phyloP scores from a whole-genome alignment of 2,329 filamentous ascomycete species.

The Ophiostoma montium region DNA sequence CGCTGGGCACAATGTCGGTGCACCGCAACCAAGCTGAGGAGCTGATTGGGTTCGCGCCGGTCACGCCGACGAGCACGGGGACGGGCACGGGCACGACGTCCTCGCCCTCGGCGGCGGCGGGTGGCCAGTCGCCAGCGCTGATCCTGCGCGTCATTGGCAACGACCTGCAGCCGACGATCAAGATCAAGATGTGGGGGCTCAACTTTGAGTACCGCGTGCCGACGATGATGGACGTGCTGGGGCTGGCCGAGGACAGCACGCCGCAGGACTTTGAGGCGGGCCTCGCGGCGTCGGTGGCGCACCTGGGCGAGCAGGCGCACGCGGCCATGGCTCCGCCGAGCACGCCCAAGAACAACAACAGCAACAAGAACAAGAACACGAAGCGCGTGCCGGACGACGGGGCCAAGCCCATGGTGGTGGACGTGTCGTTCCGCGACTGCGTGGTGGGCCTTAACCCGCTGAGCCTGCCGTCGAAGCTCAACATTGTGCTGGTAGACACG shows the following conservation, averaged over 20 bases:
- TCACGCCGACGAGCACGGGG: no score
- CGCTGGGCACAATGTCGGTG: slow-evolving; percentile 48
- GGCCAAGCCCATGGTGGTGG: slow-evolving; percentile 48
- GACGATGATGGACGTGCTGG: slow-evolving; percentile 66
- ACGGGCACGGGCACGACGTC: no score
- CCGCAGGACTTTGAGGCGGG: slow-evolving; percentile 60
- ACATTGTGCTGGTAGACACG: slow-evolving; percentile 67
- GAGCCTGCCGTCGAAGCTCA: slow-evolving; percentile 57
- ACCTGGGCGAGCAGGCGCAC: slow-evolving; percentile 52
- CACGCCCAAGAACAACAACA: slow-evolving; percentile 13
- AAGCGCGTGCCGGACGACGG: neutral
- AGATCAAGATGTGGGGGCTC: slow-evolving; percentile 73
- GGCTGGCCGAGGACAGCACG: slow-evolving; percentile 50
- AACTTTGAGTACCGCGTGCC: slow-evolving; percentile 81
- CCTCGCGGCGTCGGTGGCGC: slow-evolving; percentile 67
- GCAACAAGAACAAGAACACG: slow-evolving; percentile 13
- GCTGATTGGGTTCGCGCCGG: slow-evolving; percentile 44
- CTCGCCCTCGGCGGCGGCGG: neutral
- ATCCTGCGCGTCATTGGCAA: slow-evolving; percentile 88
- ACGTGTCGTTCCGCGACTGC: slow-evolving; percentile 68
- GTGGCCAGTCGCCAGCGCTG: slow-evolving; percentile 37
- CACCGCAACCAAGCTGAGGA: slow-evolving; percentile 55
- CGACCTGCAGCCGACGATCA: slow-evolving; percentile 83
- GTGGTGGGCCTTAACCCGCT: slow-evolving; percentile 75
- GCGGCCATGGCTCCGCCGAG: slow-evolving; percentile 25